Conservation (phyloP, 805 yeast species). For the Blastobotrys peoriensis region DNA sequence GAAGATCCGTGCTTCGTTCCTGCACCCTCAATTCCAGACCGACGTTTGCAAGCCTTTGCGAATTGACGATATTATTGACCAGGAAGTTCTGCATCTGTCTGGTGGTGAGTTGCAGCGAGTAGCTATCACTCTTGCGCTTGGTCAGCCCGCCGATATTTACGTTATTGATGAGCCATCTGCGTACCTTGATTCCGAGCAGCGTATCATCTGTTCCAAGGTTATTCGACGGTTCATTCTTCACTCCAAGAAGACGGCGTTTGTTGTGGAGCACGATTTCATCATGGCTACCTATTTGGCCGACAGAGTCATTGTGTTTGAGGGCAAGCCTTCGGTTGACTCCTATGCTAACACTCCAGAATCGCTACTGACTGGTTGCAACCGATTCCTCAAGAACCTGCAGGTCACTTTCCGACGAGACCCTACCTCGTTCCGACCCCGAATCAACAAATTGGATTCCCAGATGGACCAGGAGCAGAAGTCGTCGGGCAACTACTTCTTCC, state of each 20-base stretch:
- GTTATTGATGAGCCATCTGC: constrained; percentile 99
- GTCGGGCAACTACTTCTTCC: constrained; percentile 91
- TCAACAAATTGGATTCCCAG: constrained; percentile 94
- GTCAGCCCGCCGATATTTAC: constrained; percentile 92
- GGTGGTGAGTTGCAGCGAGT: constrained; percentile 99
- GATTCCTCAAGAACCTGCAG: constrained; percentile 91
- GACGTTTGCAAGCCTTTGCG: constrained; percentile 94
- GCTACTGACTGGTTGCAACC: constrained; percentile 92
- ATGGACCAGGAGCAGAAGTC: constrained; percentile 98
- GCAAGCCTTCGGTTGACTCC: constrained; percentile 82
- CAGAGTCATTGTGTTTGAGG: constrained; percentile 97
- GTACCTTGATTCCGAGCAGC: constrained; percentile 97
- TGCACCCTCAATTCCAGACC: constrained; percentile 96
- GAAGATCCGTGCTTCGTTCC: constrained; percentile 88
- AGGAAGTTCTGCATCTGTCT: constrained; percentile 93
- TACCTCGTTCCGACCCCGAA: constrained; percentile 96
- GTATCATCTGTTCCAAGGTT: constrained; percentile 98
- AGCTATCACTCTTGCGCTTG: constrained; percentile 91
- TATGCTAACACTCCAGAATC: constrained; percentile 86
- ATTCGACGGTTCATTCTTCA: constrained; percentile 95
- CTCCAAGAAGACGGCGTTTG: constrained; percentile 96
- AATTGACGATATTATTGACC: constrained; percentile 92
- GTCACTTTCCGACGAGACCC: constrained; percentile 99
- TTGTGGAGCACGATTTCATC: constrained; percentile 99
- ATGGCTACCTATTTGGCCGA: constrained; percentile 99